These are phyloP conservation scores for Nigrograna mackinnonii DNA, from an alignment of 2,329 filamentous ascomycete genomes.

Conservation along the genomic window DNA sequence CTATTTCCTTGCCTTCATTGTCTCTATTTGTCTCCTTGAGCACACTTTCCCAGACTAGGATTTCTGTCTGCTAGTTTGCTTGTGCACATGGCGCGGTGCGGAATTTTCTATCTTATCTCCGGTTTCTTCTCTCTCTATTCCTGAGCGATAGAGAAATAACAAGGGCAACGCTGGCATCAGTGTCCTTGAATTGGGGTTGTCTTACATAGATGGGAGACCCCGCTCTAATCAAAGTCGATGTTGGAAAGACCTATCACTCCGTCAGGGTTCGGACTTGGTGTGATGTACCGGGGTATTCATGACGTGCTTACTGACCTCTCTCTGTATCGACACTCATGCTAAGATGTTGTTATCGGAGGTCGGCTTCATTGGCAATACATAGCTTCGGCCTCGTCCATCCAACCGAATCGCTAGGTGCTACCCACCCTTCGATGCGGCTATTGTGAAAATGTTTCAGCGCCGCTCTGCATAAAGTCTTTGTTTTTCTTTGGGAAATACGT, in stretches of 20 bases:
- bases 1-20: constrained; percentile 30
- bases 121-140: constrained; percentile 18
- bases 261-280: too few relatives aligned
- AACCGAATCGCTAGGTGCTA: too few relatives aligned
- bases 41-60: constrained; percentile 20
- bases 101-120: constrained; percentile 14
- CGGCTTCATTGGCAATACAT: too few relatives aligned
- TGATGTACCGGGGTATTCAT: too few relatives aligned
- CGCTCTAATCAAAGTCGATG: constrained; percentile 9
- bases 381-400: too few relatives aligned
- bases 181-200: constrained; percentile 19
- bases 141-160: constrained; percentile 18
- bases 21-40: constrained; percentile 26
- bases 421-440: too few relatives aligned
- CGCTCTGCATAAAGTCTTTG: too few relatives aligned
- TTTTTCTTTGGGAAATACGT: too few relatives aligned
- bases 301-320: too few relatives aligned
- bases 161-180: constrained; percentile 28
- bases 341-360: too few relatives aligned
- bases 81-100: constrained; percentile 18
- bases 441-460: too few relatives aligned
- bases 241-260: constrained; percentile 5
- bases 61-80: constrained; percentile 19
- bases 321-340: too few relatives aligned
- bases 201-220: neutral